Evolutionary conservation across 768 basidiomycete genomes (phyloP).

Genomic region (Neoboletus brunneissimus): DNA sequence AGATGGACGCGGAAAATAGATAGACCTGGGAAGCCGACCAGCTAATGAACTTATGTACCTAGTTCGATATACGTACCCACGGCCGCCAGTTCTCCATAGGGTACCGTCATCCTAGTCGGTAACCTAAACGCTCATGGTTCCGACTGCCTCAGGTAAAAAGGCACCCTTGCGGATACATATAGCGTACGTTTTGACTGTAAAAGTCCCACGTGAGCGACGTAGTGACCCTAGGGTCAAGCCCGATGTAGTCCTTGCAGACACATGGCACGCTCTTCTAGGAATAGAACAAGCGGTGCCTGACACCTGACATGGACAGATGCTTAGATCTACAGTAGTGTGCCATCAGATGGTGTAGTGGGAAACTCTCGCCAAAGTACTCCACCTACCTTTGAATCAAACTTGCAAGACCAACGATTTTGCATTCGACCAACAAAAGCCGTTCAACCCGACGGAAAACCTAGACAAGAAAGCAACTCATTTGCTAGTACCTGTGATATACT

Average conservation of each 20-base stretch:
- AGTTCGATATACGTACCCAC: not conserved
- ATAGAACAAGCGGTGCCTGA: too few species aligned
- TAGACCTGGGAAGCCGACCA: not conserved
- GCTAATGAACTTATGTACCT: not conserved
- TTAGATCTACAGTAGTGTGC: too few species aligned
- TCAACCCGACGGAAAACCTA: not conserved
- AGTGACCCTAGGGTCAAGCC: too few species aligned
- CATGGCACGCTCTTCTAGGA: not conserved
- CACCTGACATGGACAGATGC: too few species aligned
- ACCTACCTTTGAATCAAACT: not conserved
- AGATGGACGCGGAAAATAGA: not conserved
- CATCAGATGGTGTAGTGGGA: not conserved
- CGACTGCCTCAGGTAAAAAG: not conserved
- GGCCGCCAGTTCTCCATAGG: not conserved
- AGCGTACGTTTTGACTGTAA: not conserved
- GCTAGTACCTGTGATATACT: too few species aligned
- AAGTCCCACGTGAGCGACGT: too few species aligned
- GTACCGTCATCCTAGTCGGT: too few species aligned
- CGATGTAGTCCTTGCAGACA: not conserved
- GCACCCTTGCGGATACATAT: not conserved
- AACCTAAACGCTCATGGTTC: not conserved
- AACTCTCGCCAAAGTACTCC: not conserved
- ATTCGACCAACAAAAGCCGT: not conserved
- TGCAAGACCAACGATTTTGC: not conserved
- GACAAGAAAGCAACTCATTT: not conserved